Evolutionary conservation across 2,329 filamentous ascomycete genomes (phyloP).

Genomic region (Botrytis byssoidea): DNA sequence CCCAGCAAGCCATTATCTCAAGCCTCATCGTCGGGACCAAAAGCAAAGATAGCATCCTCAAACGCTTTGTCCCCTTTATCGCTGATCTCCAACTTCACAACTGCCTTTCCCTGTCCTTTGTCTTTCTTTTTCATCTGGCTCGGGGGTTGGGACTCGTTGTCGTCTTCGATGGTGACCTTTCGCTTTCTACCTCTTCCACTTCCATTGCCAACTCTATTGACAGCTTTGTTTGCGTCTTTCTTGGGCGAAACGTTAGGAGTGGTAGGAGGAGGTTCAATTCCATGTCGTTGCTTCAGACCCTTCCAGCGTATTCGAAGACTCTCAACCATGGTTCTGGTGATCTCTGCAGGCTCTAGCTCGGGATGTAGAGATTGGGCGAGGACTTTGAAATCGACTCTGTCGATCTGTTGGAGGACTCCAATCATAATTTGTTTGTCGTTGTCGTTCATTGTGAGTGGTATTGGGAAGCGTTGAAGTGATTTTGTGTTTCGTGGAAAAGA

Average conservation of each 20-base stretch:
- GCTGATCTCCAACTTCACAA: background rate
- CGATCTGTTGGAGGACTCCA: background rate
- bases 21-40: background rate
- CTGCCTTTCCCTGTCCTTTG: background rate
- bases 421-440: constrained; percentile 1
- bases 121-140: constrained; percentile 7
- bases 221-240: background rate
- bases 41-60: background rate
- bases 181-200: background rate
- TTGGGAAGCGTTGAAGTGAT: no score
- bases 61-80: constrained; percentile 5
- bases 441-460: background rate
- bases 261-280: background rate
- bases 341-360: background rate
- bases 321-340: background rate
- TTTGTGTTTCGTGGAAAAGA: no score
- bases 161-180: background rate
- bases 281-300: background rate
- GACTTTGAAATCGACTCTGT: background rate
- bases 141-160: background rate
- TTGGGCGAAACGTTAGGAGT: background rate
- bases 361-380: background rate
- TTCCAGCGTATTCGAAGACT: background rate
- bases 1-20: constrained; percentile 1
- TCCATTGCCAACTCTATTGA: no score